Percentiles rank a stretch among this genome's conserved stretches.
Conservation (phyloP, 1,139 yeast genomes). For the Pichia sp. region DNA sequence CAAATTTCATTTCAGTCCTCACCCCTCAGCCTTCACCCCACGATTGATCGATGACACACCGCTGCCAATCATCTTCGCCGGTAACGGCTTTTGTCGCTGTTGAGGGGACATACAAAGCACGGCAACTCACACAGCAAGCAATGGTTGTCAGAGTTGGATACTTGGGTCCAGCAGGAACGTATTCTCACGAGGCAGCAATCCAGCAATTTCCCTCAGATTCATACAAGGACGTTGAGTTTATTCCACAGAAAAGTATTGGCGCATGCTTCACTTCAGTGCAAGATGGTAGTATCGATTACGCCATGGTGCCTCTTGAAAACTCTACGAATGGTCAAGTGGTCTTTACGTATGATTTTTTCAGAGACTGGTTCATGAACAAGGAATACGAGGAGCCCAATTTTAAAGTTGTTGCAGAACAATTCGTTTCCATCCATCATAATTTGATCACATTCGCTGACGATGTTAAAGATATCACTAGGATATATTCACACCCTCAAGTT, state of each 20-base stretch:
- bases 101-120: background rate
- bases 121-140: background rate
- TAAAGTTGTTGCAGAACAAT: conserved; percentile 66
- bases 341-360: conserved; percentile 70
- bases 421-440: conserved; percentile 77
- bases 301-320: conserved; percentile 91
- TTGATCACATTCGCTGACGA: conserved; percentile 46
- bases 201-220: conserved; percentile 52
- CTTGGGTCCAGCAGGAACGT: conserved; percentile 86
- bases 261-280: conserved; percentile 57
- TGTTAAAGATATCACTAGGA: conserved; percentile 39
- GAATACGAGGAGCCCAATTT: conserved; percentile 27
- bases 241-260: conserved; percentile 44
- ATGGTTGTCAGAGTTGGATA: conserved; percentile 50
- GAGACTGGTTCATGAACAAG: conserved; percentile 48
- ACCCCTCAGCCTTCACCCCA: no score
- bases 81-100: background rate
- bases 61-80: no score
- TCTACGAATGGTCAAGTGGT: conserved; percentile 94
- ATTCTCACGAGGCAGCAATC: conserved; percentile 84
- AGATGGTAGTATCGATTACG: conserved; percentile 45
- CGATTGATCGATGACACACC: no score
- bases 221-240: conserved; percentile 20
- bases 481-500: conserved; percentile 94
- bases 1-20: no score